These are phyloP conservation scores for Pistacia atlantica DNA, from an alignment of 345 rosid genomes.

Conservation along the genomic window DNA sequence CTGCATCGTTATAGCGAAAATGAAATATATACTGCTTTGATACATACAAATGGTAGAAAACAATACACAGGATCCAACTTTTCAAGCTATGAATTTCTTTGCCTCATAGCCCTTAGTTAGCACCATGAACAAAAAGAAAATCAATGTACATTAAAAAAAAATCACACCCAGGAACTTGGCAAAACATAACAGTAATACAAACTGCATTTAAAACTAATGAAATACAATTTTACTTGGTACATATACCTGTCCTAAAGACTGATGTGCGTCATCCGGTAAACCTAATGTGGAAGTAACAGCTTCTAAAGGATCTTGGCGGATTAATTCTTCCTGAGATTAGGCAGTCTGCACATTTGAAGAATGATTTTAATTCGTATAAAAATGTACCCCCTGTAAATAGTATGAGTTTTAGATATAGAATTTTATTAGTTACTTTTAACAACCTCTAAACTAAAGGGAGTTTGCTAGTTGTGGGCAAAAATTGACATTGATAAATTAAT, in stretches of 20 bases:
- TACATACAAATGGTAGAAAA: not conserved
- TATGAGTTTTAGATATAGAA: not conserved
- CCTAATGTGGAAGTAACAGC: not conserved
- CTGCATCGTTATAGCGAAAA: not conserved
- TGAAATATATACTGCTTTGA: not conserved
- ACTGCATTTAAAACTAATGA: not conserved
- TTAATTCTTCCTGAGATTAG: not conserved
- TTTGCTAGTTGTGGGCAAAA: not conserved
- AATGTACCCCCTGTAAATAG: not conserved
- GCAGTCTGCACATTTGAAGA: not conserved
- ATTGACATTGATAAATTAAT: not conserved
- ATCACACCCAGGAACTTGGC: not conserved
- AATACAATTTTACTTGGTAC: not conserved
- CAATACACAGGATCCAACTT: not conserved
- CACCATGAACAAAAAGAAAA: not conserved
- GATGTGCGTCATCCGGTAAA: not conserved
- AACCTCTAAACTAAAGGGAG: not conserved
- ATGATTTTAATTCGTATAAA: not conserved
- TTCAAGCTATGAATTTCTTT: not conserved
- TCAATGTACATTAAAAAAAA: too few species aligned
- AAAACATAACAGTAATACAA: not conserved
- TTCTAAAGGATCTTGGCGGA: not conserved
- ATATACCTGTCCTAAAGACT: not conserved
- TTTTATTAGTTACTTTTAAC: not conserved
- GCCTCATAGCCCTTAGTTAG: not conserved